These are phyloP conservation scores for Bocquillonia castaneifolia DNA, from an alignment of 441 rosid genomes.

Conservation along the genomic window DNA sequence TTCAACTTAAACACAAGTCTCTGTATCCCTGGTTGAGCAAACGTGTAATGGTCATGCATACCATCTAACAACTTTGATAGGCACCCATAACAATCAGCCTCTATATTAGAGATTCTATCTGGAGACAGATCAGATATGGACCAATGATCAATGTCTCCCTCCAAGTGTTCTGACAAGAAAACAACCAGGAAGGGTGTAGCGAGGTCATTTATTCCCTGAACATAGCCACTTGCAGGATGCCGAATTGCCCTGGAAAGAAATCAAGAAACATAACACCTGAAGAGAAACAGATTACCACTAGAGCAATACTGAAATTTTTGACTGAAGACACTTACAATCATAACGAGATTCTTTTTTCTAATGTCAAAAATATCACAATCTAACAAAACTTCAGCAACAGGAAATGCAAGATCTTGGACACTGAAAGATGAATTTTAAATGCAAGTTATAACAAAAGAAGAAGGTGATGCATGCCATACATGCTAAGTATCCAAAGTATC, in stretches of 20 bases:
- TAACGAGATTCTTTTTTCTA: slow-evolving; percentile 13
- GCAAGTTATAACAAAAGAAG: slow-evolving; percentile 12
- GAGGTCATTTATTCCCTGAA: slow-evolving; percentile 96
- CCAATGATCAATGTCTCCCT: slow-evolving; percentile 75
- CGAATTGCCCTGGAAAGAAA: slow-evolving; percentile 81
- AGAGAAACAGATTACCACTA: slow-evolving; percentile 14
- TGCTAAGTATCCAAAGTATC: not conserved
- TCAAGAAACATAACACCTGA: slow-evolving; percentile 19
- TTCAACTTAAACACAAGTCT: slow-evolving; percentile 96
- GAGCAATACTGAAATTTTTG: slow-evolving; percentile 10
- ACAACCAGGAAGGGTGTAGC: slow-evolving; percentile 94
- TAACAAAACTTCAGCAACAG: not conserved
- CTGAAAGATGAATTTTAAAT: not conserved
- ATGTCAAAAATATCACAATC: slow-evolving; percentile 7
- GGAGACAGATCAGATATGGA: slow-evolving; percentile 63
- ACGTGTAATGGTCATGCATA: slow-evolving; percentile 99
- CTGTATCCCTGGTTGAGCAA: slow-evolving; percentile 99
- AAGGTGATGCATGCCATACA: not conserved
- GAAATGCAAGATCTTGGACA: not conserved
- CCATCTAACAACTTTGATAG: slow-evolving; percentile 93
- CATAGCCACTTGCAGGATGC: slow-evolving; percentile 98
- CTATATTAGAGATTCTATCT: slow-evolving; percentile 61
- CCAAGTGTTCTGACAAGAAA: slow-evolving; percentile 83
- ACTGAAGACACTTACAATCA: not conserved
- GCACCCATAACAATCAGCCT: slow-evolving; percentile 99